phyloP scores from a whole-genome alignment of 2,329 filamentous ascomycete species.

The Colletotrichum sp. region DNA sequence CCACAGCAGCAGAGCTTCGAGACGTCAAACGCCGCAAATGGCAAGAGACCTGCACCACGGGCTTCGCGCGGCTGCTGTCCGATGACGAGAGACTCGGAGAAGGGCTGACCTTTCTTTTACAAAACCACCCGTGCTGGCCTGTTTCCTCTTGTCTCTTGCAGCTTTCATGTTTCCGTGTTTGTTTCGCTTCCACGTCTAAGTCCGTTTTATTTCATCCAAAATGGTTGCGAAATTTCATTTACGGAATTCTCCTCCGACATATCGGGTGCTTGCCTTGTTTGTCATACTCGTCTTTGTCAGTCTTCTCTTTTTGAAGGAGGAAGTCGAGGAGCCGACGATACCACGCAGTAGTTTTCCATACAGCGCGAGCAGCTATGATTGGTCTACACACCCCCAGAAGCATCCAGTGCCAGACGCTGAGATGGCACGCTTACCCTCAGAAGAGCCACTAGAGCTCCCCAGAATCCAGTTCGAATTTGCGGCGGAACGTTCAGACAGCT shows the following conservation, averaged over 20 bases:
- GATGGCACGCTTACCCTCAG: constrained; percentile 21
- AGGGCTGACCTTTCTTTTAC: neutral
- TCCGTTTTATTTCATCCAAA: neutral
- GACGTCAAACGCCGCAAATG: constrained; percentile 19
- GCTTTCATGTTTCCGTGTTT: neutral
- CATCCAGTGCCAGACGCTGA: constrained; percentile 20
- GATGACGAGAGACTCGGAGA: neutral
- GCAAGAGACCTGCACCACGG: neutral
- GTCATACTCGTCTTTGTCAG: constrained; percentile 12
- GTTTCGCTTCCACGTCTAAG: neutral
- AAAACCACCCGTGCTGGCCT: neutral
- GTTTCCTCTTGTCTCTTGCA: neutral
- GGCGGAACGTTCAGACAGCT: neutral
- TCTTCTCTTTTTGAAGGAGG: neutral
- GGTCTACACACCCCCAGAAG: constrained; percentile 21
- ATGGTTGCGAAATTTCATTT: constrained; percentile 19
- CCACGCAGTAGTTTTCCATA: neutral
- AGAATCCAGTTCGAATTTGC: constrained; percentile 18
- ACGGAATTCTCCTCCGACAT: constrained; percentile 17
- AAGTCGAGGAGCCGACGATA: neutral
- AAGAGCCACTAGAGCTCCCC: constrained; percentile 2
- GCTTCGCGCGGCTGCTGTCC: neutral
- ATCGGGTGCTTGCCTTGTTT: constrained; percentile 12
- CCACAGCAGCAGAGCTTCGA: constrained; percentile 8
- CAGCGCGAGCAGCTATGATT: constrained; percentile 25